Evolutionary conservation across 2,329 filamentous ascomycete genomes (phyloP).

Genomic region (Aureobasidium sp.): DNA sequence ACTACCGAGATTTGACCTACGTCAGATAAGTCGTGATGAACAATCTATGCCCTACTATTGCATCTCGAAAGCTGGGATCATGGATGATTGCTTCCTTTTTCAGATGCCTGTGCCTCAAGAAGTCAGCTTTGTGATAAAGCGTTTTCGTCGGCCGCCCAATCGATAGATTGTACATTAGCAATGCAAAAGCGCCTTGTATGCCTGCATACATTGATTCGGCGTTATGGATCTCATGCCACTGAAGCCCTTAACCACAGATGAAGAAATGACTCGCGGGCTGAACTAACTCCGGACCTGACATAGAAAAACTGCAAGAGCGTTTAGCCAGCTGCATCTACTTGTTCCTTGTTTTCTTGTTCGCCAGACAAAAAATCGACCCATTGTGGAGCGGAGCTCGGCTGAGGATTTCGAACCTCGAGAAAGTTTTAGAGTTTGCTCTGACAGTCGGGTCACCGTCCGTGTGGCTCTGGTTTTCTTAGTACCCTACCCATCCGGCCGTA

Average conservation of each 20-base stretch:
- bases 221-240: not conserved
- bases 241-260: not conserved
- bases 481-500: not conserved
- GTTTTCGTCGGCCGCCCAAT: not conserved
- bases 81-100: not conserved
- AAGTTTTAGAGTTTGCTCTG: not conserved
- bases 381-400: not conserved
- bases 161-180: not conserved
- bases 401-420: not conserved
- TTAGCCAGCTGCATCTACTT: not conserved
- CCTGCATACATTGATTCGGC: not conserved
- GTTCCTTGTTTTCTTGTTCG: not conserved
- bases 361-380: not conserved
- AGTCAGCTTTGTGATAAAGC: not conserved
- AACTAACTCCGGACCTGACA: not conserved
- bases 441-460: not conserved
- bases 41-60: not conserved
- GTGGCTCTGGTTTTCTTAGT: not conserved
- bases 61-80: not conserved
- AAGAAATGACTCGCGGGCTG: not conserved
- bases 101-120: not conserved
- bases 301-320: not conserved
- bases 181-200: not conserved
- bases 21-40: not conserved
- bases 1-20: slow-evolving; percentile 3